phyloP scores from a whole-genome alignment of 2,329 filamentous ascomycete genomes.

The Lasiodiplodia citricola region DNA sequence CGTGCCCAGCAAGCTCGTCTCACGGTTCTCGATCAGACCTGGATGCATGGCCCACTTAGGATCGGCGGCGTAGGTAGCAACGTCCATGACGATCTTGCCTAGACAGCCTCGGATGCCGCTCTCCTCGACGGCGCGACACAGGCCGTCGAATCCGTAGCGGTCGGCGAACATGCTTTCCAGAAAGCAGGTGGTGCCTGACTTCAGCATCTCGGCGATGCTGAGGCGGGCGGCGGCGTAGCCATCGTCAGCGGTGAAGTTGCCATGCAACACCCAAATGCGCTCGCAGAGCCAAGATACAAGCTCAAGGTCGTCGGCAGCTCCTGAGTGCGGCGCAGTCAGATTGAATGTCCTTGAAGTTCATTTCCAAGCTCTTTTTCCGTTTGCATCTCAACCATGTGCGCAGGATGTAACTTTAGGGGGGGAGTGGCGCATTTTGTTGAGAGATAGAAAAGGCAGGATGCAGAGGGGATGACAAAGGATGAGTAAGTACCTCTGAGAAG shows the following conservation, averaged over 20 bases:
- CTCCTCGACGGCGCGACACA: slow-evolving; percentile 51
- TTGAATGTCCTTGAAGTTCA: no score
- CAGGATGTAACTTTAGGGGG: not conserved
- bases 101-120: slow-evolving; percentile 53
- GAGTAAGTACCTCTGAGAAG: slow-evolving; percentile 50
- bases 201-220: slow-evolving; percentile 58
- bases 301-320: slow-evolving; percentile 54
- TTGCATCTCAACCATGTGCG: not conserved
- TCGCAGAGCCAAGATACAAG: slow-evolving; percentile 60
- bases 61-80: slow-evolving; percentile 50
- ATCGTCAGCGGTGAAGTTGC: slow-evolving; percentile 52
- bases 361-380: not conserved
- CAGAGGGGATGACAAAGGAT: not conserved
- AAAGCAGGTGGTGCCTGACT: slow-evolving; percentile 58
- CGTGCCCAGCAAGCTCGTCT: slow-evolving; percentile 40
- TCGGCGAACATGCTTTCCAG: slow-evolving; percentile 59
- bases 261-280: slow-evolving; percentile 56
- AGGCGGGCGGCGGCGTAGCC: slow-evolving; percentile 56
- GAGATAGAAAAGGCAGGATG: not conserved
- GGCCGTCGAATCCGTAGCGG: slow-evolving; percentile 54
- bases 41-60: slow-evolving; percentile 52
- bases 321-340: not conserved
- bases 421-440: not conserved
- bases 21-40: slow-evolving; percentile 48
- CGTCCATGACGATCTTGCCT: slow-evolving; percentile 53